These are phyloP conservation scores for Ceriops zippeliana DNA, from an alignment of 345 rosid species.

Conservation along the genomic window DNA sequence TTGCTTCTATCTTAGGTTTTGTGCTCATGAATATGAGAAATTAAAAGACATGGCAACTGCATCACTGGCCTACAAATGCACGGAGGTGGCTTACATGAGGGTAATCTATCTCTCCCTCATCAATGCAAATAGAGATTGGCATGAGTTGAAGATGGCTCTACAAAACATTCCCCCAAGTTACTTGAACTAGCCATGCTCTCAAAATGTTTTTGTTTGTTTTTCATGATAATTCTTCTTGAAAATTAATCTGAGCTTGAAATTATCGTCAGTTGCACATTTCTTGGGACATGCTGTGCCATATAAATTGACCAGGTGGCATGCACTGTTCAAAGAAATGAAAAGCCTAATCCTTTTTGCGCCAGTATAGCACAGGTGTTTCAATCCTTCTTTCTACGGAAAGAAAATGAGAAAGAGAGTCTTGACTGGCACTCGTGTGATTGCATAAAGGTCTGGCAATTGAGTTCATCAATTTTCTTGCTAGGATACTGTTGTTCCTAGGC, in stretches of 20 bases:
- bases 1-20: slow-evolving; percentile 1
- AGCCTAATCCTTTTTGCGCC: background rate
- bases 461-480: too few relatives aligned
- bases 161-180: slow-evolving; percentile 16
- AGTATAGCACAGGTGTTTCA: background rate
- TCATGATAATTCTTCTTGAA: too few relatives aligned
- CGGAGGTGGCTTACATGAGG: slow-evolving; percentile 17
- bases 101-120: slow-evolving; percentile 2
- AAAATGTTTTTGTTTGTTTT: background rate
- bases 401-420: background rate
- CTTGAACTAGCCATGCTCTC: background rate
- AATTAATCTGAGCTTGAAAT: too few relatives aligned
- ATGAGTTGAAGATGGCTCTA: slow-evolving; percentile 3
- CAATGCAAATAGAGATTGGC: slow-evolving; percentile 13
- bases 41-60: slow-evolving; percentile 16
- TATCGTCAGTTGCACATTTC: background rate
- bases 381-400: background rate
- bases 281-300: background rate
- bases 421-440: background rate
- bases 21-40: slow-evolving; percentile 20
- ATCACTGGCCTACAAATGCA: slow-evolving; percentile 18
- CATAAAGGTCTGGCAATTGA: background rate
- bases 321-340: background rate
- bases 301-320: slow-evolving; percentile 1
- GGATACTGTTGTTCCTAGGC: background rate